Conservation (phyloP, 306 rosid genomes). For the Dalbergia cultrata region DNA sequence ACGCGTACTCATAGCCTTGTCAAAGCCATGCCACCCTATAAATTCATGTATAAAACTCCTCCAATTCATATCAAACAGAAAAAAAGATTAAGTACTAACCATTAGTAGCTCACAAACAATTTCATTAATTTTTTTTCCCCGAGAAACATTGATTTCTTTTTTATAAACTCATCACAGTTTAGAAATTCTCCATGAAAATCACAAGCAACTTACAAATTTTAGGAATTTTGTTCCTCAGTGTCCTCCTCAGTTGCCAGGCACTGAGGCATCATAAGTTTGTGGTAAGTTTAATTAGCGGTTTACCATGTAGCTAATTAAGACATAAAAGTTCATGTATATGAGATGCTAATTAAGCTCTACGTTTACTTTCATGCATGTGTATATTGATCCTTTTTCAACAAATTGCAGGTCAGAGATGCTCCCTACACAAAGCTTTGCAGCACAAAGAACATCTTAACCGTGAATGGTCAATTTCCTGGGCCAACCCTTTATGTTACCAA, state of each 20-base stretch:
- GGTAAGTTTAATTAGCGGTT: slow-evolving; percentile 30
- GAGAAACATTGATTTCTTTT: too few relatives aligned
- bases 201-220: slow-evolving; percentile 19
- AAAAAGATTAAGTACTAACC: not conserved
- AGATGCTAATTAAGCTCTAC: not conserved
- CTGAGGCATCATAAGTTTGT: slow-evolving; percentile 47
- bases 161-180: not conserved
- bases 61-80: not conserved
- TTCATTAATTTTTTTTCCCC: too few relatives aligned
- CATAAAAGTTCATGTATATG: not conserved
- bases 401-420: slow-evolving; percentile 59
- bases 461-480: slow-evolving; percentile 74
- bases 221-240: slow-evolving; percentile 30
- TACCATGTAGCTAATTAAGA: too few relatives aligned
- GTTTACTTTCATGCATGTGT: too few relatives aligned
- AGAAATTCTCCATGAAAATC: slow-evolving; percentile 25
- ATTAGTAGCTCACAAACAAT: not conserved
- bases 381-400: not conserved
- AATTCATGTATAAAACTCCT: not conserved
- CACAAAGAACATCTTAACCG: slow-evolving; percentile 65
- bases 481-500: slow-evolving; percentile 54
- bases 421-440: slow-evolving; percentile 62
- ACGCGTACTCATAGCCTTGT: too few relatives aligned
- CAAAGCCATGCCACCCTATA: not conserved
- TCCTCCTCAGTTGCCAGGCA: slow-evolving; percentile 39